Base-by-base conservation (phyloP, 192 early-diverging fungal species). In the Backusella parvicylindrica region DNA sequence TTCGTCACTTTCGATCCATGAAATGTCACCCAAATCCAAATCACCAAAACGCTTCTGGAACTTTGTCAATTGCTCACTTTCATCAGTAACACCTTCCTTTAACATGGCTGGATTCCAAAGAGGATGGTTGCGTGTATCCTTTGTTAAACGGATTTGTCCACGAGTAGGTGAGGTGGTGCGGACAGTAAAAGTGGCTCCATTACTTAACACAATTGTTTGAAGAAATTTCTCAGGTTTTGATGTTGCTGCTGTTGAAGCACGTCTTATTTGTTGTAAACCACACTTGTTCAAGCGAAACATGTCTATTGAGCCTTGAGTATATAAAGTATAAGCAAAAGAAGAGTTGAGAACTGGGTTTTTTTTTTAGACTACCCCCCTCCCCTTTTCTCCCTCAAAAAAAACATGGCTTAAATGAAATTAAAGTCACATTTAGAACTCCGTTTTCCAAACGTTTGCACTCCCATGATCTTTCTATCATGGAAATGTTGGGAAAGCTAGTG, bases 101-200 rank as follows among this genome's bases (percentile, higher is more conserved):
- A 70, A 75, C 60, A 86, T 69, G 64, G 88, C 82, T 4, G 95
- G 95, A 81, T 97, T 97, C 97, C 97, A 99, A 11, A 99, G 85
- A 30, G 92, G 89, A 74, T 98, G 94, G 76, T 96, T 97, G 30
- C 95, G 85, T n/a, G 93, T 93, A 77, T 99, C 97, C 75, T 94
- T 95, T 49, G 94, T 93, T 36, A 99, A 85, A 66, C 92, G 93
- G 41, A 96, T 85, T 71, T 94, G 84, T n/a, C 89, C 71, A 74
- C 93, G 90, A 37, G 70, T 50, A 6, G 97, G 97, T 2, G 95
- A 95, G 3, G 95, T 95, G 9, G 93, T 91, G 49, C 90, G 86
- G 31, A 97, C 81, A 21, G 83, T 88, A 81, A 93, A 96, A 6
- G 95, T 93, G 8, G 92, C 91, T 8, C 97, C 97, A 82, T 97